phyloP scores from a whole-genome alignment of 2,329 filamentous ascomycete species.

The Bretziella fagacearum region DNA sequence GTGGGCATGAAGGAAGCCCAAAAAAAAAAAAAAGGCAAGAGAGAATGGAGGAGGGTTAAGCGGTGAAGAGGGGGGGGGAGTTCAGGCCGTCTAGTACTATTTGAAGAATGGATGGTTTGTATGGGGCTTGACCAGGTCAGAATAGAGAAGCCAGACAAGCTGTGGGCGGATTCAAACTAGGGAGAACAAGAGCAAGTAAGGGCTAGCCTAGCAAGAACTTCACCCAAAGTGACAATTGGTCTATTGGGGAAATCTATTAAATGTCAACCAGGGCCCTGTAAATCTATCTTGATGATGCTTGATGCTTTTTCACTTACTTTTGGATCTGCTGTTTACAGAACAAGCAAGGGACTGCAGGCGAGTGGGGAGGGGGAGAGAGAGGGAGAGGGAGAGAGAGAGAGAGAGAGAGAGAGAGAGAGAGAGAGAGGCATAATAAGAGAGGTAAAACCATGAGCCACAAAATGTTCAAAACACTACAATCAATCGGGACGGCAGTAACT shows the following conservation, averaged over 20 bases:
- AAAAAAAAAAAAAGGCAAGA: constrained; percentile 7
- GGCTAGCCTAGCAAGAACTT: no score
- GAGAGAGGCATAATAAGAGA: neutral
- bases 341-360: no score
- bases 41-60: constrained; percentile 5
- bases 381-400: no score
- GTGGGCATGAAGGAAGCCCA: constrained; percentile 4
- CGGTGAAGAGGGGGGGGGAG: constrained; percentile 10
- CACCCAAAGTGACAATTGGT: no score
- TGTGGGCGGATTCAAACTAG: no score
- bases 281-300: no score
- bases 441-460: neutral
- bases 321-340: no score
- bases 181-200: no score
- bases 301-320: no score
- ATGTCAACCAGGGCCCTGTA: no score
- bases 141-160: no score
- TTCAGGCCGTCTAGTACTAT: constrained; percentile 3
- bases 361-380: neutral
- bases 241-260: no score
- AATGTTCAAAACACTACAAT: neutral
- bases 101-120: neutral
- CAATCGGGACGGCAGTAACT: constrained; percentile 4
- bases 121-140: neutral
- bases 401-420: neutral